Conservation (phyloP, 768 basidiomycete species). For the Tylopilus plumbeoviolaceoides region DNA sequence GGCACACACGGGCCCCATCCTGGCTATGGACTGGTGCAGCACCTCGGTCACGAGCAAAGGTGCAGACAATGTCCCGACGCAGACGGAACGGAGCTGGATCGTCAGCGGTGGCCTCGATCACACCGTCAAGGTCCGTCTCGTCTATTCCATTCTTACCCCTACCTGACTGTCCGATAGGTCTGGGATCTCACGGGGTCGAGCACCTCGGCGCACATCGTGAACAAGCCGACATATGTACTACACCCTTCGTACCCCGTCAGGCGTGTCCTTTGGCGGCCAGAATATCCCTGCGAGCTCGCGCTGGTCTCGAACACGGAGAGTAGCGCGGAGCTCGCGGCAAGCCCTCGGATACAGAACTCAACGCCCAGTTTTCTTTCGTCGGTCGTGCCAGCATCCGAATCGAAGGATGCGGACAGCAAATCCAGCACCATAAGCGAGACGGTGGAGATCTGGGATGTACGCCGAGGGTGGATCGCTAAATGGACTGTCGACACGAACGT, state of each 20-base stretch:
- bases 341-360: conserved; percentile 25
- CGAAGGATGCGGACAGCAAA: conserved; percentile 16
- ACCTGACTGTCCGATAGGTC: conserved; percentile 38
- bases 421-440: conserved; percentile 42
- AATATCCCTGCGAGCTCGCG: conserved; percentile 71
- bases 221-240: conserved; percentile 64
- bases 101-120: conserved; percentile 77
- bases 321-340: conserved; percentile 22
- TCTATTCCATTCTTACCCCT: not conserved
- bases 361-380: conserved; percentile 20
- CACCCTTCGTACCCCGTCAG: conserved; percentile 74
- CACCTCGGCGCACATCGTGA: conserved; percentile 51
- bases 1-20: conserved; percentile 69
- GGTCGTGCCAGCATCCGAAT: conserved; percentile 7
- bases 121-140: conserved; percentile 58
- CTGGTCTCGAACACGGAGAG: conserved; percentile 60
- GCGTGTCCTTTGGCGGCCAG: conserved; percentile 72
- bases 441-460: conserved; percentile 84
- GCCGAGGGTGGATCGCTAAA: conserved; percentile 77
- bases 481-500: conserved; percentile 68
- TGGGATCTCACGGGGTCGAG: conserved; percentile 56
- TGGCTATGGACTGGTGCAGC: conserved; percentile 69
- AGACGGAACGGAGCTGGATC: conserved; percentile 58
- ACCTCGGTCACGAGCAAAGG: conserved; percentile 23
- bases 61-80: conserved; percentile 13